Percentiles rank a stretch among this genome's conserved stretches.
Conservation (phyloP, 192 early-diverging fungal genomes). For the Blastocladiella britannica region DNA sequence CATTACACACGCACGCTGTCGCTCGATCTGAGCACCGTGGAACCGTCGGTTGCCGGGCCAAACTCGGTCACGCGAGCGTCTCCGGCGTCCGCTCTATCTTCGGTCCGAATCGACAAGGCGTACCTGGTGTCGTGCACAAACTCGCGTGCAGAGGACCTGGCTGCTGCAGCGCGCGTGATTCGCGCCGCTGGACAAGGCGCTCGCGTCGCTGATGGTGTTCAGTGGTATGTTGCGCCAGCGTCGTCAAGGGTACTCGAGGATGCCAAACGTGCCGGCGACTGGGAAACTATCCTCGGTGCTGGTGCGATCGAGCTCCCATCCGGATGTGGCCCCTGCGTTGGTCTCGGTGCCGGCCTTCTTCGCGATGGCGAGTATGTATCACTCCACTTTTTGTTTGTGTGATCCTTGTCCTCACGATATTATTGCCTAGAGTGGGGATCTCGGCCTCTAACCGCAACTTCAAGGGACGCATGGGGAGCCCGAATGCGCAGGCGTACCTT, state of each 20-base stretch:
- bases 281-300: conserved; percentile 64
- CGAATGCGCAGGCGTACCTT: conserved; percentile 74
- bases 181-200: conserved; percentile 17
- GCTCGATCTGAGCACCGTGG: conserved; percentile 67
- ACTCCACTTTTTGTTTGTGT: no score
- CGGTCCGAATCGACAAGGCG: conserved; percentile 80
- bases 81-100: no score
- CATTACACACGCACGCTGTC: conserved; percentile 66
- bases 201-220: conserved; percentile 52
- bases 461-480: conserved; percentile 97
- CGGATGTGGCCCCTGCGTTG: conserved; percentile 94
- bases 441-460: conserved; percentile 98
- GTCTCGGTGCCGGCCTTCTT: conserved; percentile 74
- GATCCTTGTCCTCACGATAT: no score
- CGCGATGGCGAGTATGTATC: conserved; percentile 90
- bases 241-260: conserved; percentile 78
- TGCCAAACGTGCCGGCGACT: conserved; percentile 62
- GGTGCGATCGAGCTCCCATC: conserved; percentile 77
- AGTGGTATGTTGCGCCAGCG: conserved; percentile 92
- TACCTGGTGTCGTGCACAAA: conserved; percentile 93
- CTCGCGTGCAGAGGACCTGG: conserved; percentile 72
- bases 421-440: no score
- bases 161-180: conserved; percentile 64
- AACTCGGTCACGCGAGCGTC: conserved; percentile 97
- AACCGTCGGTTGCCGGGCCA: conserved; percentile 79